Base-by-base conservation (phyloP, 2,329 filamentous ascomycete species). In the Parastagonospora avenae region DNA sequence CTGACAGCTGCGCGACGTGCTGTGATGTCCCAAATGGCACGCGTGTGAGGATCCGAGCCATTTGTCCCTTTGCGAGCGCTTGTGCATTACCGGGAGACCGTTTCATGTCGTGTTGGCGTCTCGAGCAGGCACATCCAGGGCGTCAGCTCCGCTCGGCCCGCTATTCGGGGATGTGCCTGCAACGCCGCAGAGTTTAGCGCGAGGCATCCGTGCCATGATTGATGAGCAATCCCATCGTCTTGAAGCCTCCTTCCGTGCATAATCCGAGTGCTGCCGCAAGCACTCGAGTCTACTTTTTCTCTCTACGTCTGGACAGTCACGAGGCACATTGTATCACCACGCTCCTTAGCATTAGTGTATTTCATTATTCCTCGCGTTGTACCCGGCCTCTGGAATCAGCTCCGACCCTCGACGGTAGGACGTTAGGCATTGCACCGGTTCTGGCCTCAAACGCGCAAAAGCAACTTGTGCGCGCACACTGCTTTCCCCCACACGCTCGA, bases 151-250 rank as follows among this genome's bases (percentile, higher is more conserved):
- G 31, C 49, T 50, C 53, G 48, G 50, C 55, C 46, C 50, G 57
- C 55, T 50, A 41, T 43, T 52, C 58, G 58, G 55, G 58, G 55
- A 57, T 53, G 48, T 41, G 42, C 45, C 40, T 52, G 16, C 24
- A 31, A 36, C 31, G 36, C 48, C 50, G 55, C 50, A 38, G 50
- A 43, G 46, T 41, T 36, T 42, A 35, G 42, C 38, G 19, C 15
- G 44, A 15, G 44, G 12, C 15, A 40, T 28, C 44, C 36, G 44
- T 46, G 36, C 44, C 9, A 46, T 51, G 53, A 41, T 55, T 27
- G 19, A 54, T 55, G 35, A 43, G 42, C 42, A 40, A 52, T 57
- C 33, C 33, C 57, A 52, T 38, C 29, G 40, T 43, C 30, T 43
- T 48, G 47, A 37, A 52, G 53, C n/a, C 39, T 55, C 52, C 49